Evolutionary conservation across 2,329 filamentous ascomycete genomes (phyloP).

Genomic region (Pseudogymnoascus destructans): DNA sequence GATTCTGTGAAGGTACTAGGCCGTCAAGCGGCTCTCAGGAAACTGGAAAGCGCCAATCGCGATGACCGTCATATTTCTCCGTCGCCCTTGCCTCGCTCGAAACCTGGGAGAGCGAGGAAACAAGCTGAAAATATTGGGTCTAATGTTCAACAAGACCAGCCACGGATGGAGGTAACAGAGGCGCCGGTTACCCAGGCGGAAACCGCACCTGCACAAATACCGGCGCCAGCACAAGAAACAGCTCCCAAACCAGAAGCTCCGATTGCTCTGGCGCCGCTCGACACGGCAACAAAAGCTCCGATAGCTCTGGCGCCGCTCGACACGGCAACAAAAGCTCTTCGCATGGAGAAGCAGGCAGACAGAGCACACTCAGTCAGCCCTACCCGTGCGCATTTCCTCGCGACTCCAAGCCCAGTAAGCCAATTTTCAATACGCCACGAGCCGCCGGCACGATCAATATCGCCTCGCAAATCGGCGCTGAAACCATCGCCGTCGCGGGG

Average conservation of each 20-base stretch:
- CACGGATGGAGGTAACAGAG: neutral
- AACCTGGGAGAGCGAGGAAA: conserved; percentile 16
- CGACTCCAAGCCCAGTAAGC: conserved; percentile 34
- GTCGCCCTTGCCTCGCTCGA: conserved; percentile 19
- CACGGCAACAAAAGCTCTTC: neutral
- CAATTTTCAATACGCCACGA: conserved; percentile 41
- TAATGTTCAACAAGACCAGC: neutral
- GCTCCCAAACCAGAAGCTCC: neutral
- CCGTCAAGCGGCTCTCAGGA: conserved; percentile 9
- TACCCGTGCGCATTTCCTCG: conserved; percentile 53
- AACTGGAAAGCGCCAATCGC: conserved; percentile 11
- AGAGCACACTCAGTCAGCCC: conserved; percentile 41
- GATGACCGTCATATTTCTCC: conserved; percentile 18
- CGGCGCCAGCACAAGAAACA: neutral
- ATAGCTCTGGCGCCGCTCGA: neutral
- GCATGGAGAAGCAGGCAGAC: conserved; percentile 16
- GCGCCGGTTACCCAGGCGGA: neutral
- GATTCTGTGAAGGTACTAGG: conserved; percentile 15
- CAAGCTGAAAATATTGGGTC: conserved; percentile 11
- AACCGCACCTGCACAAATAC: neutral
- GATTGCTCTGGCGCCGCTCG: neutral
- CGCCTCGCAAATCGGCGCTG: conserved; percentile 64
- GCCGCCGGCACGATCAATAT: conserved; percentile 57
- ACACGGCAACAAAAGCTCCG: neutral
- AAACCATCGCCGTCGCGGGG: conserved; percentile 44